A percentile compares a stretch with the other conserved stretches of the same genome.
Evolutionary conservation across 2,329 filamentous ascomycete genomes (phyloP).

Genomic region (Stenocarpella maydis): DNA sequence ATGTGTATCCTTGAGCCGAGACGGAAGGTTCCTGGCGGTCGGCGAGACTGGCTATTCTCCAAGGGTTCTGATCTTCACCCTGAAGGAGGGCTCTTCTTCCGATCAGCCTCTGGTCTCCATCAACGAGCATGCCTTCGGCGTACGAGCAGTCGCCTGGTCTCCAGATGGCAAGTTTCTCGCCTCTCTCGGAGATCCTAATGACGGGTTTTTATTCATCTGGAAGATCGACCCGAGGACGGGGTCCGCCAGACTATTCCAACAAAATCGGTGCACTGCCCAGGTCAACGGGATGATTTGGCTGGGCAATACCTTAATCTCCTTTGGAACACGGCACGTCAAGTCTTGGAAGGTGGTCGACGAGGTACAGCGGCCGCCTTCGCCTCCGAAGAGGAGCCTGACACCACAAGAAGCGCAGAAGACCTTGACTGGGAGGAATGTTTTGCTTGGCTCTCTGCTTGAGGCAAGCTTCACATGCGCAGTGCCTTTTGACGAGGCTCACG

Average conservation of each 20-base stretch:
- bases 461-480: conserved; percentile 83
- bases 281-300: conserved; percentile 92
- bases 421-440: conserved; percentile 84
- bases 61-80: conserved; percentile 87
- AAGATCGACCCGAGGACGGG: conserved; percentile 83
- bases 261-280: conserved; percentile 90
- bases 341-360: conserved; percentile 65
- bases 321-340: conserved; percentile 87
- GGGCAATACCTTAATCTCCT: conserved; percentile 81
- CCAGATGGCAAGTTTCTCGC: conserved; percentile 86
- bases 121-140: conserved; percentile 89
- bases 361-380: conserved; percentile 59
- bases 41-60: conserved; percentile 96
- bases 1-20: conserved; percentile 85
- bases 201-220: conserved; percentile 95
- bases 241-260: conserved; percentile 78
- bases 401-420: conserved; percentile 63
- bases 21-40: conserved; percentile 87
- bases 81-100: conserved; percentile 79
- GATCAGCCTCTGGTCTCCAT: conserved; percentile 86
- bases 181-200: conserved; percentile 86
- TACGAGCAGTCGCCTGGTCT: conserved; percentile 89
- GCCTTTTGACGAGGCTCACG: conserved; percentile 74
- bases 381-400: conserved; percentile 62
- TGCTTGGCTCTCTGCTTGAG: conserved; percentile 84